phyloP scores from a whole-genome alignment of 805 yeast genomes.

The Schwanniomyces vanrijiae region DNA sequence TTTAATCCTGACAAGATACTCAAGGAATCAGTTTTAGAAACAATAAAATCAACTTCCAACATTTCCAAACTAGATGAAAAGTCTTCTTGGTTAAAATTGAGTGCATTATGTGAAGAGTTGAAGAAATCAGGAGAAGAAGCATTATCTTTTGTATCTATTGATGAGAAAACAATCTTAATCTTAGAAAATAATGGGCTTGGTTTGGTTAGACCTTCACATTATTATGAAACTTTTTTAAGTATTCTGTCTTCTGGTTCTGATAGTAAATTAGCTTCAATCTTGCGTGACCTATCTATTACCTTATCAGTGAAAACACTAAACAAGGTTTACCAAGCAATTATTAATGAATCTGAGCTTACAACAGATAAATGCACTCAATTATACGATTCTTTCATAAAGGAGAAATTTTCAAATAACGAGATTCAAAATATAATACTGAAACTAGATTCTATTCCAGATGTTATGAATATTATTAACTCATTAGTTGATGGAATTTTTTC shows the following conservation, averaged over 20 bases:
- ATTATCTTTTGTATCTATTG: slow-evolving; percentile 41
- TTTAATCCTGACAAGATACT: slow-evolving; percentile 11
- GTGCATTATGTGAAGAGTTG: slow-evolving; percentile 70
- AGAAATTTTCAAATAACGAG: slow-evolving; percentile 27
- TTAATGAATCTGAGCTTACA: slow-evolving; percentile 10
- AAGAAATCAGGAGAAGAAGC: slow-evolving; percentile 61
- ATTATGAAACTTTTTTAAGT: slow-evolving; percentile 24
- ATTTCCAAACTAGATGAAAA: slow-evolving; percentile 28
- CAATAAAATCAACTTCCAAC: slow-evolving; percentile 13
- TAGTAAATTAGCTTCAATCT: slow-evolving; percentile 17
- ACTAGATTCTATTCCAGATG: slow-evolving; percentile 26
- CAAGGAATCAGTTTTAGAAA: slow-evolving; percentile 28
- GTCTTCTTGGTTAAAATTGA: slow-evolving; percentile 67
- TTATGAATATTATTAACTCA: slow-evolving; percentile 19
- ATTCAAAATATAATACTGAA: slow-evolving; percentile 16
- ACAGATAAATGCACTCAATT: slow-evolving; percentile 18
- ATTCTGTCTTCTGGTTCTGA: slow-evolving; percentile 8
- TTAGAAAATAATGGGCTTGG: slow-evolving; percentile 36
- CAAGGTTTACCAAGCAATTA: slow-evolving; percentile 19
- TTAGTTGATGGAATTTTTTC: slow-evolving; percentile 14
- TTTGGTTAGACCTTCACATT: slow-evolving; percentile 29
- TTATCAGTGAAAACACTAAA: slow-evolving; percentile 31
- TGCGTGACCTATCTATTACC: slow-evolving; percentile 18
- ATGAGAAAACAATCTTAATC: slow-evolving; percentile 15
- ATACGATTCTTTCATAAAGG: slow-evolving; percentile 19